These are phyloP conservation scores for Serendipita sp. DNA, from an alignment of 1,284 basidiomycete species.

Conservation along the genomic window DNA sequence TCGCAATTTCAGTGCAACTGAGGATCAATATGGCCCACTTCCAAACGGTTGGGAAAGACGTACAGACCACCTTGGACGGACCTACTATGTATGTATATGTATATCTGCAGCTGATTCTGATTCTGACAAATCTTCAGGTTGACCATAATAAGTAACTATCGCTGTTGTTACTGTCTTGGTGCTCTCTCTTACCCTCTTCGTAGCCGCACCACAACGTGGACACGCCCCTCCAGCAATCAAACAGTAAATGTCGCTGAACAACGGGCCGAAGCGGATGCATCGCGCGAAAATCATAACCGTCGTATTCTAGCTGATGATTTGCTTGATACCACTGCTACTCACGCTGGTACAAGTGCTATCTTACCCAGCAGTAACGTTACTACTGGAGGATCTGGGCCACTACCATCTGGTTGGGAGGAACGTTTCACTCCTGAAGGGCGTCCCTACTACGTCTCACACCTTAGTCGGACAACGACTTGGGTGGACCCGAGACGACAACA, in stretches of 20 bases:
- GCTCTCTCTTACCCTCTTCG: background rate
- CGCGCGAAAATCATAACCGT: conserved; percentile 63
- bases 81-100: conserved; percentile 45
- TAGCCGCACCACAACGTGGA: conserved; percentile 93
- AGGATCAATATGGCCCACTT: conserved; percentile 62
- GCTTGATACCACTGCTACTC: conserved; percentile 33
- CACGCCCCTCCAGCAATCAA: conserved; percentile 39
- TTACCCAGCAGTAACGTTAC: conserved; percentile 40
- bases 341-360: conserved; percentile 20
- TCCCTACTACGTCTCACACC: conserved; percentile 95
- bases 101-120: background rate
- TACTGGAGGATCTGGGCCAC: conserved; percentile 63
- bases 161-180: background rate
- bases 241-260: conserved; percentile 31
- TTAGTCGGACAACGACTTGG: conserved; percentile 95
- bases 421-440: conserved; percentile 93
- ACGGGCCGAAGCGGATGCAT: conserved; percentile 39
- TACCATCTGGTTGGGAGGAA: conserved; percentile 97
- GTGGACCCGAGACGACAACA: conserved; percentile 89
- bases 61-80: conserved; percentile 71
- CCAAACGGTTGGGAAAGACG: conserved; percentile 90
- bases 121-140: conserved; percentile 34
- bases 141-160: conserved; percentile 54
- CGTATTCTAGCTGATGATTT: conserved; percentile 67
- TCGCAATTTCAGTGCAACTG: conserved; percentile 73